Evolutionary conservation across 208 protist genomes (phyloP).

Genomic region (Wallacemonas rigidus): DNA sequence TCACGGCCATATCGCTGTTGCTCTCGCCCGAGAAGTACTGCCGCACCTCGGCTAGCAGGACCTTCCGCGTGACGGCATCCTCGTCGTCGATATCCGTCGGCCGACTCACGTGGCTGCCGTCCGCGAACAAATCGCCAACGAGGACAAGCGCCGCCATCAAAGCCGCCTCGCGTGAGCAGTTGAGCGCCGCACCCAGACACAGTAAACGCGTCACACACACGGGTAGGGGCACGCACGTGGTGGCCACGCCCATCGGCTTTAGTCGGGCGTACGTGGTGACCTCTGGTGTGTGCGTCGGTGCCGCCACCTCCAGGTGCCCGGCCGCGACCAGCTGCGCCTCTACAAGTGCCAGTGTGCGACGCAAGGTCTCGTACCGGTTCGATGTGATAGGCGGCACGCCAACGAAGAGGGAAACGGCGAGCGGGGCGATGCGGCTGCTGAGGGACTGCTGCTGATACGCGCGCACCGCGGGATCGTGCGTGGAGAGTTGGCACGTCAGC

Average conservation of each 20-base stretch:
- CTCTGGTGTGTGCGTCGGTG: not conserved
- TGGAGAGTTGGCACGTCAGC: slow-evolving; percentile 16
- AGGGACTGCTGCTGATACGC: not conserved
- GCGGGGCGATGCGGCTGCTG: slow-evolving; percentile 20
- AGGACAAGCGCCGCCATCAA: slow-evolving; percentile 70
- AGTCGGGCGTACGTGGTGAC: slow-evolving; percentile 20
- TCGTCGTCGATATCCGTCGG: too few relatives aligned
- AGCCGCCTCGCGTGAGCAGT: slow-evolving; percentile 54
- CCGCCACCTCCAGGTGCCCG: slow-evolving; percentile 41
- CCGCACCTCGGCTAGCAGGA: slow-evolving; percentile 61
- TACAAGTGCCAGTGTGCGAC: slow-evolving; percentile 50
- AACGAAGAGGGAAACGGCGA: slow-evolving; percentile 49
- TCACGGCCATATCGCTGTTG: slow-evolving; percentile 63
- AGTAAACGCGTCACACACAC: slow-evolving; percentile 55
- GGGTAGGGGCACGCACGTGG: slow-evolving; percentile 49
- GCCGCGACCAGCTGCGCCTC: slow-evolving; percentile 57
- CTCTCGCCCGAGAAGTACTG: slow-evolving; percentile 79
- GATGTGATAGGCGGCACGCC: slow-evolving; percentile 48
- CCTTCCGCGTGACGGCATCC: slow-evolving; percentile 19
- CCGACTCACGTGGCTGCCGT: not conserved
- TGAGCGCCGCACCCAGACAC: slow-evolving; percentile 38
- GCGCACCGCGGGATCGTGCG: slow-evolving; percentile 3
- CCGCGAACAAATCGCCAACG: slow-evolving; percentile 52
- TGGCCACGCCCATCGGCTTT: slow-evolving; percentile 55
- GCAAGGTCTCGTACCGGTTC: slow-evolving; percentile 67